Evolutionary conservation across 371 early-diverging fungal genomes (phyloP).

Genomic region (Mucor irregularis): DNA sequence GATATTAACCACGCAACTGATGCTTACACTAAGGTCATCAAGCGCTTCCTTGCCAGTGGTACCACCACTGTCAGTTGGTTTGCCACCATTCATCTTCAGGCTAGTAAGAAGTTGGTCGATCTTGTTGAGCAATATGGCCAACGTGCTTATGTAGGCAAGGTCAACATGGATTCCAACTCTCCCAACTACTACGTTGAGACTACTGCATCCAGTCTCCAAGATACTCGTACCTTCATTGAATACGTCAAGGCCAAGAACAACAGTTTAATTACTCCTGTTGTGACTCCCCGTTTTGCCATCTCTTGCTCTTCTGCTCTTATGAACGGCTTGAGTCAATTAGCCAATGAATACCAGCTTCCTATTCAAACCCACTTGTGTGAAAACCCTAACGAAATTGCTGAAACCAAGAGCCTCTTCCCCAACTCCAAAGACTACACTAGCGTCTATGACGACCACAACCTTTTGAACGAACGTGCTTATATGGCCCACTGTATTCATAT

Average conservation of each 20-base stretch:
- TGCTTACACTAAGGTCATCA: slow-evolving; percentile 69
- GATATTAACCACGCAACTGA: slow-evolving; percentile 62
- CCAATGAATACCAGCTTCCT: slow-evolving; percentile 64
- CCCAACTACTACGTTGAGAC: slow-evolving; percentile 79
- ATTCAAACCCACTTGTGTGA: slow-evolving; percentile 89
- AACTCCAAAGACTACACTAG: slow-evolving; percentile 67
- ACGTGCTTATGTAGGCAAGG: slow-evolving; percentile 91
- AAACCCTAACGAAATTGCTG: slow-evolving; percentile 73
- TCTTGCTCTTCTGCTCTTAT: slow-evolving; percentile 74
- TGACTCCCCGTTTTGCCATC: slow-evolving; percentile 92
- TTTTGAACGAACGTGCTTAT: slow-evolving; percentile 70
- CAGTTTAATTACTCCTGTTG: slow-evolving; percentile 67
- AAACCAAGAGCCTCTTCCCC: slow-evolving; percentile 73
- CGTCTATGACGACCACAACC: slow-evolving; percentile 71
- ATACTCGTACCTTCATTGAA: slow-evolving; percentile 72
- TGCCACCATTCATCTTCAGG: slow-evolving; percentile 84
- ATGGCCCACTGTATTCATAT: slow-evolving; percentile 95
- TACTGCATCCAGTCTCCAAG: slow-evolving; percentile 63
- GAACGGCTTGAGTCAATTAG: slow-evolving; percentile 69
- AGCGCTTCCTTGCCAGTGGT: slow-evolving; percentile 69
- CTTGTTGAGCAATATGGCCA: slow-evolving; percentile 74
- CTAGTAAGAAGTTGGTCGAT: slow-evolving; percentile 70
- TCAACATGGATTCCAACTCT: slow-evolving; percentile 90
- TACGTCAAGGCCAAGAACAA: slow-evolving; percentile 41
- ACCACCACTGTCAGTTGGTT: slow-evolving; percentile 92